Evolutionary conservation across 2,329 filamentous ascomycete genomes (phyloP).

Genomic region (Xylaria sp.): DNA sequence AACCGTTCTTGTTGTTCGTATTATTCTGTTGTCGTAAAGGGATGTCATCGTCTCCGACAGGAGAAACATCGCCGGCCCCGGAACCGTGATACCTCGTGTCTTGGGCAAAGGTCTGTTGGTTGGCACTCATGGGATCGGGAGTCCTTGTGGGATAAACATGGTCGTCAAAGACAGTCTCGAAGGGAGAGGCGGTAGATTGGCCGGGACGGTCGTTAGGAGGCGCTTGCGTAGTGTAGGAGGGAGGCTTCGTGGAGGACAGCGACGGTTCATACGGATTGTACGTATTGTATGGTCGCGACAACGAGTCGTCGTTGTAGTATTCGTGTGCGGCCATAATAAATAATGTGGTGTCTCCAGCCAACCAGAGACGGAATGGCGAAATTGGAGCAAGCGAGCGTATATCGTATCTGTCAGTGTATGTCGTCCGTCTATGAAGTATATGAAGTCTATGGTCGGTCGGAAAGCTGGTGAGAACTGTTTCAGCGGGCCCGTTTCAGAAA

Average conservation of each 20-base stretch:
- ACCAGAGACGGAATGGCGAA: not conserved
- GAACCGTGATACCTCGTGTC: constrained; percentile 62
- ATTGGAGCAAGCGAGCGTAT: too few relatives aligned
- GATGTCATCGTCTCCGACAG: constrained; percentile 55
- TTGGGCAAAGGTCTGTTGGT: constrained; percentile 49
- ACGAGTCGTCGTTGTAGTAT: constrained; percentile 58
- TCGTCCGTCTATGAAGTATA: not conserved
- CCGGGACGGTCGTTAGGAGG: constrained; percentile 36
- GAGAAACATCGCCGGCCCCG: constrained; percentile 43
- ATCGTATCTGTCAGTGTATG: too few relatives aligned
- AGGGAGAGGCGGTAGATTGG: constrained; percentile 53
- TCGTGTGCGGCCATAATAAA: constrained; percentile 64
- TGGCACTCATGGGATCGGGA: constrained; percentile 36
- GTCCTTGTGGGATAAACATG: constrained; percentile 60
- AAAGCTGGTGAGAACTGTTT: too few relatives aligned
- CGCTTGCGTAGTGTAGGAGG: constrained; percentile 43
- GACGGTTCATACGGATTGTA: constrained; percentile 47
- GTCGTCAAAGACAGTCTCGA: constrained; percentile 70
- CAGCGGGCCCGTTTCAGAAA: too few relatives aligned
- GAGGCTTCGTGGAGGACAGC: constrained; percentile 48
- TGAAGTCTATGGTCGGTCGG: not conserved
- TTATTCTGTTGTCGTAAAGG: constrained; percentile 56
- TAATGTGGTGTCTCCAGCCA: not conserved
- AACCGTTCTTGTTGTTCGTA: constrained; percentile 30
- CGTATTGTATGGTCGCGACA: constrained; percentile 43